Evolutionary conservation across 2,329 filamentous ascomycete species (phyloP).

Genomic region (Hawksworthiomyces lignivorus): DNA sequence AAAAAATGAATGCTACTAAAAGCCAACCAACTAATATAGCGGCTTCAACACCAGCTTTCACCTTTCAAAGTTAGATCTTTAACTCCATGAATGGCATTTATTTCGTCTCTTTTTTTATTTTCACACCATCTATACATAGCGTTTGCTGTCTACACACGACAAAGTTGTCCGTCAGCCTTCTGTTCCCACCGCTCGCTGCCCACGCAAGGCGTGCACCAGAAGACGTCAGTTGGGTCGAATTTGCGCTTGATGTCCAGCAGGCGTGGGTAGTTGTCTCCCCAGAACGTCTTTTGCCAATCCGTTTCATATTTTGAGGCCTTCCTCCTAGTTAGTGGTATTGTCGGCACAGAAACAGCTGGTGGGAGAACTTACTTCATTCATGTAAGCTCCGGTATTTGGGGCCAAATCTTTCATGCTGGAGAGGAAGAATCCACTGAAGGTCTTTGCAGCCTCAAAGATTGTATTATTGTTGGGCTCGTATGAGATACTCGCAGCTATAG

Average conservation of each 20-base stretch:
- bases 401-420: conserved; percentile 20
- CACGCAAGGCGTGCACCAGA: conserved; percentile 17
- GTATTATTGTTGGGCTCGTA: conserved; percentile 12
- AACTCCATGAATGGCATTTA: too few relatives aligned
- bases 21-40: too few relatives aligned
- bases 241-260: conserved; percentile 24
- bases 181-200: conserved; percentile 15
- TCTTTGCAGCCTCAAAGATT: conserved; percentile 10
- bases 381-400: conserved; percentile 16
- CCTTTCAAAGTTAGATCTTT: too few relatives aligned
- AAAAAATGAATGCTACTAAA: too few relatives aligned
- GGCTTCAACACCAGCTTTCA: too few relatives aligned
- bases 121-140: too few relatives aligned
- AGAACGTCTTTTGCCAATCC: conserved; percentile 26
- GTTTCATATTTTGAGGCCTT: conserved; percentile 14
- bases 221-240: conserved; percentile 24
- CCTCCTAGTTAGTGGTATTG: too few relatives aligned
- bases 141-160: conserved; percentile 8
- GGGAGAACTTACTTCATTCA: conserved; percentile 14
- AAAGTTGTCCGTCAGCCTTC: conserved; percentile 4
- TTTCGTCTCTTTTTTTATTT: too few relatives aligned
- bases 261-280: conserved; percentile 23
- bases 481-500: conserved; percentile 15
- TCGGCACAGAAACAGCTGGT: background rate
- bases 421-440: conserved; percentile 5